Conservation (phyloP, 2,329 filamentous ascomycete species). For the Epichloe brachyelytri region DNA sequence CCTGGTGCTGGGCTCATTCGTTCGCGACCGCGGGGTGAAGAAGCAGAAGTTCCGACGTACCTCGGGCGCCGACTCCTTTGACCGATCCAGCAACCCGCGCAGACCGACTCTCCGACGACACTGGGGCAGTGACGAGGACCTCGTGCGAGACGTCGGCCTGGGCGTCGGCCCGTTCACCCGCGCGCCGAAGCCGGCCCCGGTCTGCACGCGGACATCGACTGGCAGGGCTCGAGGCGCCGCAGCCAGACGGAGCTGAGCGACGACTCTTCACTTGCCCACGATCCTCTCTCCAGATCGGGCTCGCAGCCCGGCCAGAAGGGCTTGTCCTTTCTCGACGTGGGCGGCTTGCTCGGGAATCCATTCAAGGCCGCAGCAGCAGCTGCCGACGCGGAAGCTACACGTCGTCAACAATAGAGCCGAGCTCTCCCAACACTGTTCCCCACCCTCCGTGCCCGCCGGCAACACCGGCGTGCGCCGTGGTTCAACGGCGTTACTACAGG, state of each 20-base stretch:
- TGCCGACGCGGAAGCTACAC: slow-evolving; percentile 28
- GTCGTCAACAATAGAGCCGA: slow-evolving; percentile 27
- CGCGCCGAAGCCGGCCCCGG: slow-evolving; percentile 21
- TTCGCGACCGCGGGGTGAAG: slow-evolving; percentile 81
- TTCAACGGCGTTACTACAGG: slow-evolving; percentile 44
- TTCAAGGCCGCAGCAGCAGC: slow-evolving; percentile 17
- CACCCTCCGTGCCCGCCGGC: slow-evolving; percentile 32
- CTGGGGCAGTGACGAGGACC: slow-evolving; percentile 85
- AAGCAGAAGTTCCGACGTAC: slow-evolving; percentile 68
- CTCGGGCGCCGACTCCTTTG: slow-evolving; percentile 51
- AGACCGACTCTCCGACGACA: slow-evolving; percentile 46
- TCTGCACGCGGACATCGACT: slow-evolving; percentile 28
- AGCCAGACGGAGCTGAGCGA: slow-evolving; percentile 30
- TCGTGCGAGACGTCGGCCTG: slow-evolving; percentile 69
- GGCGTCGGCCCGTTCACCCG: slow-evolving; percentile 34
- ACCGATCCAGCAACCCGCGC: slow-evolving; percentile 25
- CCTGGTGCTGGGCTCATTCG: slow-evolving; percentile 81
- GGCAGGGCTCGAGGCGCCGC: slow-evolving; percentile 33
- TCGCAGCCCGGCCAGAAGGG: slow-evolving; percentile 16
- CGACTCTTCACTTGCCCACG: slow-evolving; percentile 27
- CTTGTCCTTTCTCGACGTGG: slow-evolving; percentile 77
- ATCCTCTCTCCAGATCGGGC: slow-evolving; percentile 19
- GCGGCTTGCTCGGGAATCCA: slow-evolving; percentile 50
- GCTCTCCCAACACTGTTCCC: slow-evolving; percentile 24
- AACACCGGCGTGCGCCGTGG: slow-evolving; percentile 35